Base-by-base conservation (phyloP, 2,329 filamentous ascomycete genomes). In the Xylaria polymorpha region DNA sequence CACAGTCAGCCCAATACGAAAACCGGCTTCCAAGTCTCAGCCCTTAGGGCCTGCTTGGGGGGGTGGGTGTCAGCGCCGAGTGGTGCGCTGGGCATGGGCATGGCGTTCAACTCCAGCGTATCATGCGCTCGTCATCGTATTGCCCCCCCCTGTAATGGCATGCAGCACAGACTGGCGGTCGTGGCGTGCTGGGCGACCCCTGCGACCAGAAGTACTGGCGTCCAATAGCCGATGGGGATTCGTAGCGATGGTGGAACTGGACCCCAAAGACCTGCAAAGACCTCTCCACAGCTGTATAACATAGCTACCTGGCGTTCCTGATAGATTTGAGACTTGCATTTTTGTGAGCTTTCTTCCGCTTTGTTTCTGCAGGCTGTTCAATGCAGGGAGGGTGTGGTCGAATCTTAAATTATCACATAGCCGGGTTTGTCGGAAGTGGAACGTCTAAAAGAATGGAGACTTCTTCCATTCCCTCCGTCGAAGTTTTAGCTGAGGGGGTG, bases 1-100 rank as follows among this genome's bases (percentile, higher is more conserved):
- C 61, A 67, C 64, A 61, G 53, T 59, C 63, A 71, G 66, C 61
- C 73, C 75, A 77, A 77, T 77, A 76, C 75, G 75, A 77, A 77
- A 76, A 75, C 76, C 71, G 73, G 75, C 74, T 77, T 76, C 72
- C 14, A 29, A 22, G 51, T 59, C 46, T 50, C 55, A 67, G 56
- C 56, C 46, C 48, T 25, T 60, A n/a, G 25, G 53, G 53, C 25
- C 8, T 29, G 25, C 3, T 18, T 59, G 14, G 18, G 25, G 44
- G 10, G 37, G 32, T 22, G 46, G n/a, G 32, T 39, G 35, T 44
- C 66, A 61, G 61, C 65, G 41, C 59, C 60, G 56, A 66, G 43
- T 57, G 56, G 50, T 43, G 57, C 46, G 61, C 57, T 61, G 7
- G 22, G 37, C 68, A 53, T 57, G 37, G 43, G n/a, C 29, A 55